Base-by-base conservation (phyloP, 148 eudicot genomes). In the Spergularia bocconei region DNA sequence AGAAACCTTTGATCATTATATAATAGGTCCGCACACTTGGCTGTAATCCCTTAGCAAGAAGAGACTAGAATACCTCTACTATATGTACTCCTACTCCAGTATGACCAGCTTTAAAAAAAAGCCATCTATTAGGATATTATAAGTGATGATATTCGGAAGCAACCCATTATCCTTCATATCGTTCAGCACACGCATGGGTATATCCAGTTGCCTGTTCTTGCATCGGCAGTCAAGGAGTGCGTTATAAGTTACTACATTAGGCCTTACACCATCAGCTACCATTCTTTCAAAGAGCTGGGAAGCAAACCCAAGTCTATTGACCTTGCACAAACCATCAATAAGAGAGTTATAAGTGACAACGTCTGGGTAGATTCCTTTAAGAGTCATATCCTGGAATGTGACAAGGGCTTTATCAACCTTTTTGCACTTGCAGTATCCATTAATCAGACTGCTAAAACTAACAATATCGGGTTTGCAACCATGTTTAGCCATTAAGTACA, bases 381-480 rank as follows among this genome's bases (percentile, higher is more conserved):
- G 9, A 41, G 13, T 4, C 77, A 72, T 72, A 4, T 72, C 77
- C 2, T 66, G 65, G 19, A 59, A 25, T 20, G 70, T 41, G 38
- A 17, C 23, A 20, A 70, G 19, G 23, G 75, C 80, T 64, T 63
- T 52, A 16, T 77, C 56, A 1, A 77, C 19, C 70, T 53, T 70
- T 62, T 52, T 19, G 14, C n/a, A 17, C 44, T 70, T 77, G 75
- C 80, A 63, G 39, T 61, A 77, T 21, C 75, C 70, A 70, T 77
- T 70, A 13, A 77, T n/a, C n/a, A n/a, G n/a, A n/a, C n/a, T n/a
- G n/a, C n/a, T n/a, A n/a, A n/a, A n/a, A n/a, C n/a, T n/a, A n/a
- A n/a, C n/a, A n/a, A n/a, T n/a, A n/a, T n/a, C n/a, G n/a, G n/a
- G n/a, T n/a, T n/a, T n/a, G n/a, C n/a, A n/a, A n/a, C n/a, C n/a